Conservation (phyloP, 306 rosid species). For the Cicer pinnatifidum region DNA sequence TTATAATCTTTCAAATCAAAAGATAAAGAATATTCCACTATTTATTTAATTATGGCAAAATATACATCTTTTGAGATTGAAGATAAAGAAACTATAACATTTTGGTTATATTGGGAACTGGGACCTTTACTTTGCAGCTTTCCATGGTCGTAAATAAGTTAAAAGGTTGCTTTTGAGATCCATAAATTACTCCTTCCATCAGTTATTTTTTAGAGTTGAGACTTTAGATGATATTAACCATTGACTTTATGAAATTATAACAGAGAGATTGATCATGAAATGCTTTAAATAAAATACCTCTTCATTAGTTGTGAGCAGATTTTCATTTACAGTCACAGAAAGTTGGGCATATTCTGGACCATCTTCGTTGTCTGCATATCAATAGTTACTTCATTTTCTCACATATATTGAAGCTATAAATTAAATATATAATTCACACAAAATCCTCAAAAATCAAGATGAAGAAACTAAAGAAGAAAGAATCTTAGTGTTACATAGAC, state of each 20-base stretch:
- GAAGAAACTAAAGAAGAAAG: neutral
- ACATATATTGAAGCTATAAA: conserved; percentile 13
- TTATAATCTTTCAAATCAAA: conserved; percentile 15
- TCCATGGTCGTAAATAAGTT: neutral
- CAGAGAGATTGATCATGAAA: conserved; percentile 28
- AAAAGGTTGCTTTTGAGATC: conserved; percentile 15
- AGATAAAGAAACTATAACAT: conserved; percentile 23
- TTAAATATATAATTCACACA: conserved; percentile 15
- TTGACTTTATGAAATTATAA: conserved; percentile 4
- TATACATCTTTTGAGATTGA: conserved; percentile 11
- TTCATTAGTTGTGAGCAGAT: conserved; percentile 54
- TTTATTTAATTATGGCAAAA: conserved; percentile 11
- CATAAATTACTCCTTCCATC: conserved; percentile 14
- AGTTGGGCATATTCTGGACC: conserved; percentile 63
- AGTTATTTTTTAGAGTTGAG: conserved; percentile 2
- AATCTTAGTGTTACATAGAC: conserved; percentile 19
- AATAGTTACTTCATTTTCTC: conserved; percentile 6
- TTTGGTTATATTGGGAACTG: conserved; percentile 9
- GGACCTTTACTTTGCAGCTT: conserved; percentile 6
- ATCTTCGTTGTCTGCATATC: conserved; percentile 61
- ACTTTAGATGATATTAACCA: conserved; percentile 4
- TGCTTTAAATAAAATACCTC: conserved; percentile 51
- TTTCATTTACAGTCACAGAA: conserved; percentile 57
- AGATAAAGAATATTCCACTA: conserved; percentile 8
- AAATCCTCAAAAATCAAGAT: conserved; percentile 25